A percentile compares a stretch with the other conserved stretches of the same genome.
These are phyloP conservation scores for Melampsora americana DNA, from an alignment of 1,284 basidiomycete species.

Conservation along the genomic window DNA sequence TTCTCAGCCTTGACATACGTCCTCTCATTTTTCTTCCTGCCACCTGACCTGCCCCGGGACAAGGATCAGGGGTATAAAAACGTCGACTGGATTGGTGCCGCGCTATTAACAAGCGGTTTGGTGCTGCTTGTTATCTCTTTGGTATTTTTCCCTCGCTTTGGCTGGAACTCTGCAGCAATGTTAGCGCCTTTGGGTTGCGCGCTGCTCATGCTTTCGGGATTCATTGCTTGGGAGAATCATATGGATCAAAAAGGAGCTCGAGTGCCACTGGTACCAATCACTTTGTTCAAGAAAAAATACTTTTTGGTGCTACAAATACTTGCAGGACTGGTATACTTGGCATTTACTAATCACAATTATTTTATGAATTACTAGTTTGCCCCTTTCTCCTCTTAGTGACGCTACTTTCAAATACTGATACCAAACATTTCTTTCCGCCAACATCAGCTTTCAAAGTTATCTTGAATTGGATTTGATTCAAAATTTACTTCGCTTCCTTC, in stretches of 20 bases:
- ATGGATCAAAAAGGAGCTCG: neutral
- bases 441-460: slow-evolving; percentile 33
- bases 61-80: neutral
- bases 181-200: slow-evolving; percentile 17
- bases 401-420: too few species aligned
- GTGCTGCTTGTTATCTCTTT: slow-evolving; percentile 16
- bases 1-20: neutral
- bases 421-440: too few species aligned
- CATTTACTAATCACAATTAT: slow-evolving; percentile 33
- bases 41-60: neutral
- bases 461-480: slow-evolving; percentile 17
- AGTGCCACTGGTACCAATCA: slow-evolving; percentile 23
- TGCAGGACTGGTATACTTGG: slow-evolving; percentile 26
- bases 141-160: slow-evolving; percentile 15
- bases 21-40: slow-evolving; percentile 10
- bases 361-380: slow-evolving; percentile 37
- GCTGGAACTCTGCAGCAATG: slow-evolving; percentile 13
- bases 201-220: slow-evolving; percentile 1
- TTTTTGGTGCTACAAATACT: slow-evolving; percentile 15
- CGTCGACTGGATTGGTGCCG: slow-evolving; percentile 30
- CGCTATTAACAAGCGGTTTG: slow-evolving; percentile 19
- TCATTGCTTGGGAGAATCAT: slow-evolving; percentile 20
- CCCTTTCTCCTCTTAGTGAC: neutral
- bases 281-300: slow-evolving; percentile 23
- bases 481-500: slow-evolving; percentile 29